Evolutionary conservation across 495 filamentous ascomycete species (phyloP), one percentile per base, ranked within the genome.

Genomic region (Penicillium steckii): DNA sequence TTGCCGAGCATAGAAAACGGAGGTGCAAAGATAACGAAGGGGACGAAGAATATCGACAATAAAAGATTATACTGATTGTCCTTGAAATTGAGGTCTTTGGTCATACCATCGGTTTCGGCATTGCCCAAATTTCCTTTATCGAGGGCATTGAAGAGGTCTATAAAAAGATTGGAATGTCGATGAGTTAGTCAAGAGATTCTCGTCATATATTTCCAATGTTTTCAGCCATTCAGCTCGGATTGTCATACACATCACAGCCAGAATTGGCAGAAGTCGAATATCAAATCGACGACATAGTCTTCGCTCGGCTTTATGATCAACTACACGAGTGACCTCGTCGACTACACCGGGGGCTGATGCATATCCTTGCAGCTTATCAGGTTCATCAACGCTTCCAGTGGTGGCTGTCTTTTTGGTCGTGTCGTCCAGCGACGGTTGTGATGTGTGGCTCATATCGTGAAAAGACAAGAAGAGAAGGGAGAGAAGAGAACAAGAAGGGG

Each of bases 41-140:
- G 87, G 12, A 89, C 72, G 67, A 86, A 89, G 72, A 90, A 90
- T 50, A 89, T 83, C 21, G 75, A 78, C 25, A 89, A 67, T 13
- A 88, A 76, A 15, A 81, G 78, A 59, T 89, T 88, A 65, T 89
- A 89, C 50, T 89, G 81, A 38, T 80, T 78, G 3, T 69, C 59
- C 44, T 77, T 73, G 70, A 90, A 83, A 32, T 76, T 56, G 19
- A 85, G 61, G 24, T 72, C 83, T 77, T 70, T 59, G 42, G 73
- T 68, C 52, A 80, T 71, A 18, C 80, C 78, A 59, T 77, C 82
- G 0, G 85, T 88, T 63, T 89, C 76, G 10, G 86, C 86, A 60
- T 89, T 89, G 35, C 82, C 79, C 25, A 87, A 57, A 55, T 87
- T 87, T 7, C 80, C 80, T 53, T 86, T 86, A 59, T 85, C 82